Percentiles rank a stretch among this genome's conserved stretches.
Conservation (phyloP, 140 eudicot genomes). For the Eryngium alpinum region DNA sequence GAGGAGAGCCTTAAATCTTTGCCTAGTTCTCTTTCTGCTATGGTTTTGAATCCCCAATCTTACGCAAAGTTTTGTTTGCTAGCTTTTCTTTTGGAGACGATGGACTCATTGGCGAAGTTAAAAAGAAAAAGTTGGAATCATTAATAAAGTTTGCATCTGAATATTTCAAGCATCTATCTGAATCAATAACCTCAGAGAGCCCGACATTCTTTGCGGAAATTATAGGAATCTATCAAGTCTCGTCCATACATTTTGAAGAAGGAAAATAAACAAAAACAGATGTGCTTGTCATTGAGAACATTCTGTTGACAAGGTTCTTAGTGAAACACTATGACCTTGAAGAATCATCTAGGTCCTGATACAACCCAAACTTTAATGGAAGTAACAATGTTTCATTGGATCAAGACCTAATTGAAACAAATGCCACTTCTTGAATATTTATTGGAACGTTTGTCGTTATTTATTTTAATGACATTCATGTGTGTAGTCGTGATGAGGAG, state of each 20-base stretch:
- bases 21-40: constrained; percentile 52
- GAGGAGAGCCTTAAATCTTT: constrained; percentile 62
- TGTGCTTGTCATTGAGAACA: constrained; percentile 92
- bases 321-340: constrained; percentile 89
- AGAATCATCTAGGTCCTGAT: constrained; percentile 91
- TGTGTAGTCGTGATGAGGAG: too few species aligned
- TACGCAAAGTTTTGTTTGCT: constrained; percentile 68
- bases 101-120: constrained; percentile 69
- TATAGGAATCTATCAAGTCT: constrained; percentile 94
- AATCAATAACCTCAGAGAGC: too few species aligned
- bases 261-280: constrained; percentile 94
- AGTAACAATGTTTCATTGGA: constrained; percentile 88
- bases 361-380: constrained; percentile 78
- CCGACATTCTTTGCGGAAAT: constrained; percentile 90
- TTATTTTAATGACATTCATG: too few species aligned
- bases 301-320: constrained; percentile 71
- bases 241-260: constrained; percentile 71
- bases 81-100: too few species aligned
- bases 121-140: too few species aligned
- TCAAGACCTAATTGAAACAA: too few species aligned
- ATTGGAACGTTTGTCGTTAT: too few species aligned
- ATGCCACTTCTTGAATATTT: too few species aligned
- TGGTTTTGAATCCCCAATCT: constrained; percentile 51
- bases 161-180: constrained; percentile 82
- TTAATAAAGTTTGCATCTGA: constrained; percentile 78